Evolutionary conservation across 495 filamentous ascomycete species (phyloP).

Genomic region (Terfezia claveryi): DNA sequence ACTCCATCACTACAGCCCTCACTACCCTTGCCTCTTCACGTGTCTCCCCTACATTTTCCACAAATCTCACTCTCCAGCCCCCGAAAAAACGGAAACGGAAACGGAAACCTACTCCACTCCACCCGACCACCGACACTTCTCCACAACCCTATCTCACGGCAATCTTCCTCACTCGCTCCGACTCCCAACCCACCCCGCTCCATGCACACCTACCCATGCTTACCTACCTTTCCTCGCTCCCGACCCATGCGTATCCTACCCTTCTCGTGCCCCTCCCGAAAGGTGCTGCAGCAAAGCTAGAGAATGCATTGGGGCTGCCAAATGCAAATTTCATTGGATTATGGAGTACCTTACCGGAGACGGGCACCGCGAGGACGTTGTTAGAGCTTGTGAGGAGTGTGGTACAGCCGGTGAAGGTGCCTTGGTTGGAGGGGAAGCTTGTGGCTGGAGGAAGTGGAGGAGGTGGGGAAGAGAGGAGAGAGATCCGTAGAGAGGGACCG

Average conservation of each 20-base stretch:
- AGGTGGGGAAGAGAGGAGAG: not conserved
- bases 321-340: not conserved
- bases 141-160: not conserved
- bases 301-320: not conserved
- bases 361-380: not conserved
- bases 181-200: not conserved
- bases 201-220: not conserved
- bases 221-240: not conserved
- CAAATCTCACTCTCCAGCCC: too few relatives aligned
- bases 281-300: not conserved
- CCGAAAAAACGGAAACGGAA: too few relatives aligned
- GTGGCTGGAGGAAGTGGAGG: not conserved
- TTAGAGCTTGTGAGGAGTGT: not conserved
- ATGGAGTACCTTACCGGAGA: not conserved
- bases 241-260: not conserved
- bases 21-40: not conserved
- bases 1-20: not conserved
- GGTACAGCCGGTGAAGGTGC: not conserved
- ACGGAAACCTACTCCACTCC: too few relatives aligned
- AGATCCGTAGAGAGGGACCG: not conserved
- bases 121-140: too few relatives aligned
- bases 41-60: not conserved
- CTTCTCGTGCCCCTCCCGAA: not conserved
- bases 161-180: not conserved
- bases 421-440: not conserved